A percentile compares a stretch with the other conserved stretches of the same genome.
phyloP scores from a whole-genome alignment of 495 filamentous ascomycete species.

The Hypoxylon crocopeplum region DNA sequence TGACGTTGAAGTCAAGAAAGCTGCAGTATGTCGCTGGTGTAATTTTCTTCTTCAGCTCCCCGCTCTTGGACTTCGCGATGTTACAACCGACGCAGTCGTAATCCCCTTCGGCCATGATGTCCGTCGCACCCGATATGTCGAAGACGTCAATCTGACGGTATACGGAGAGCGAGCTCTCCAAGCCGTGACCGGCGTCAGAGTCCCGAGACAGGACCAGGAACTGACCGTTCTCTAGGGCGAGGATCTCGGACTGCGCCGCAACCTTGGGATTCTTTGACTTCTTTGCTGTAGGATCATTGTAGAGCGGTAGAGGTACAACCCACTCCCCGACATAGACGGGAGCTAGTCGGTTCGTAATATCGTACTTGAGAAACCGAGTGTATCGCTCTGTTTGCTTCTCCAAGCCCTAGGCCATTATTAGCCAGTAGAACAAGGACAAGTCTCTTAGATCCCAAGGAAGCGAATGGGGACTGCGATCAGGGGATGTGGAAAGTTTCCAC shows the following conservation, averaged over 20 bases:
- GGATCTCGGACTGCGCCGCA: constrained; percentile 77
- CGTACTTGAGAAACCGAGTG: constrained; percentile 70
- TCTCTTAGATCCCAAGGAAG: neutral
- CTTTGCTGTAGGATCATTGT: constrained; percentile 47
- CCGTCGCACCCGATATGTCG: constrained; percentile 68
- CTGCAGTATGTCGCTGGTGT: constrained; percentile 70
- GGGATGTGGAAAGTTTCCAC: neutral
- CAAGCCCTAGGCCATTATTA: constrained; percentile 31
- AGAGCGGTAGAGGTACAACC: constrained; percentile 71
- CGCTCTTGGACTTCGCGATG: constrained; percentile 46
- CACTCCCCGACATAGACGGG: constrained; percentile 65
- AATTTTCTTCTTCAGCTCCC: constrained; percentile 63
- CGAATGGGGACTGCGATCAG: too few species aligned
- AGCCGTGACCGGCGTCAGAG: constrained; percentile 65
- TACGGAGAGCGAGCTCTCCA: constrained; percentile 56
- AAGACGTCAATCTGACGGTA: constrained; percentile 81
- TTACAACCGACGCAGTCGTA: constrained; percentile 56
- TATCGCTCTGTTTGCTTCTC: constrained; percentile 60
- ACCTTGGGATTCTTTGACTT: constrained; percentile 49
- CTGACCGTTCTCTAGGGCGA: constrained; percentile 66
- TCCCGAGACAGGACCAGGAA: constrained; percentile 78
- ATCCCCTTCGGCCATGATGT: constrained; percentile 62
- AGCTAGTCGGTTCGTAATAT: constrained; percentile 49
- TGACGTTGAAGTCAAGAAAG: constrained; percentile 77
- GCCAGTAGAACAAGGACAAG: too few species aligned